Percentiles rank a stretch among this genome's conserved stretches.
phyloP scores from a whole-genome alignment of 768 basidiomycete species.

The Tylopilus felleus region DNA sequence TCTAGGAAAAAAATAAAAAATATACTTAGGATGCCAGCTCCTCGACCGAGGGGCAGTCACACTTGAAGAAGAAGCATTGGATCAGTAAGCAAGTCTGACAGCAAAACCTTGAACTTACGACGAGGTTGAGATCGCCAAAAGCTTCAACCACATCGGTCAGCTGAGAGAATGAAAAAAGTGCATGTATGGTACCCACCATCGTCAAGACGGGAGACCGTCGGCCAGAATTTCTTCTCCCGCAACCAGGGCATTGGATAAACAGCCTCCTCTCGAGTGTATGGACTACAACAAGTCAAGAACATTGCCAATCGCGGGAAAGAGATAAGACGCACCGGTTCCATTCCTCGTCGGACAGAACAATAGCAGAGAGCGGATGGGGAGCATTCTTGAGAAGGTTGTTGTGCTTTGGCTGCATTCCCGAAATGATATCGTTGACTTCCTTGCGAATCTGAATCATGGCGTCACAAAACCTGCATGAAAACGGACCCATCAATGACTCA shows the following conservation, averaged over 20 bases:
- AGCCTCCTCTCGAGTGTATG: slow-evolving; percentile 88
- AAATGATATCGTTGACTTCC: slow-evolving; percentile 84
- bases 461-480: slow-evolving; percentile 79
- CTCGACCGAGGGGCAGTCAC: slow-evolving; percentile 84
- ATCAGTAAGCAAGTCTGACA: slow-evolving; percentile 8
- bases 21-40: slow-evolving; percentile 48
- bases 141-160: slow-evolving; percentile 44
- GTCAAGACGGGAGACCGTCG: slow-evolving; percentile 85
- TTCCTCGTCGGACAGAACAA: slow-evolving; percentile 67
- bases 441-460: slow-evolving; percentile 96
- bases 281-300: slow-evolving; percentile 42
- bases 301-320: neutral
- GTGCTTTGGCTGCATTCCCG: slow-evolving; percentile 84
- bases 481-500: neutral
- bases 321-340: slow-evolving; percentile 72
- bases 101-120: slow-evolving; percentile 50
- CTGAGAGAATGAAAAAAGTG: neutral
- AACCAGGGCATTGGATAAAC: slow-evolving; percentile 86
- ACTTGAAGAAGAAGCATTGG: slow-evolving; percentile 42
- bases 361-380: slow-evolving; percentile 80
- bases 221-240: slow-evolving; percentile 94
- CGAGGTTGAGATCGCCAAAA: slow-evolving; percentile 88
- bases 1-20: slow-evolving; percentile 17
- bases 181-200: slow-evolving; percentile 62
- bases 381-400: slow-evolving; percentile 94